Evolutionary conservation across 2,329 filamentous ascomycete genomes (phyloP), one percentile per base, ranked within the genome.

Genomic region (Penicillium sp.): DNA sequence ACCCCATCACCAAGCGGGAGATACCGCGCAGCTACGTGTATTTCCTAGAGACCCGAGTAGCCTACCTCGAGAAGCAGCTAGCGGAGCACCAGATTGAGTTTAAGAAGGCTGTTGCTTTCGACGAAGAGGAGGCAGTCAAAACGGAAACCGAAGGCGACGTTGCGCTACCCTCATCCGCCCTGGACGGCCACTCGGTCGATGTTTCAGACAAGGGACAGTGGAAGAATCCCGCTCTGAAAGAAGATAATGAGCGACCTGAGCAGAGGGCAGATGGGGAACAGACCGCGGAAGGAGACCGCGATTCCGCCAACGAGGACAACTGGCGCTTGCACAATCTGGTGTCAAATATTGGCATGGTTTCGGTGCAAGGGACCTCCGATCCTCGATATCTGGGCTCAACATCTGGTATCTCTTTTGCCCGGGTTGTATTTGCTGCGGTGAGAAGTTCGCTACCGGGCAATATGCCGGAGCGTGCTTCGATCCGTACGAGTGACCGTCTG

Each of bases 1-100:
- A 97, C 69, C 92, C 93, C 27, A 96, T 97, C 67, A 96, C 91
- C 20, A 97, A 97, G 80, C 87, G 90, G 68, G 91, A 97, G 75
- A 96, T 97, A 52, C 93, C 93, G 43, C 84, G 92, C 73, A 87
- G 84, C 72, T 97, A 97, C 77, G 91, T 97, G 42, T 96, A 89
- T 75, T 97, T 96, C 69, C 86, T 97, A 53, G 93, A 97, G 72
- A 90, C 88, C 23, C 83, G 93, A 52, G 84, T 97, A 48, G 83
- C 86, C 55, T 90, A 94, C 73, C 84, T 97, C 24, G 93, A 97
- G 72, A 81, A 81, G 27, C 75, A 94, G 30, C 81, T 97, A 43
- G 77, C 79, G 36, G 79, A 84, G 26, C 85, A 91, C 65, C 81
- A 82, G 37, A 84, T 97, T 51, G 59, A 85, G 12, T 94, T 89